Evolutionary conservation across 23 red algal genomes (phyloP), one percentile per base, ranked within the genome.

Genomic region (Agarophyton chilense): DNA sequence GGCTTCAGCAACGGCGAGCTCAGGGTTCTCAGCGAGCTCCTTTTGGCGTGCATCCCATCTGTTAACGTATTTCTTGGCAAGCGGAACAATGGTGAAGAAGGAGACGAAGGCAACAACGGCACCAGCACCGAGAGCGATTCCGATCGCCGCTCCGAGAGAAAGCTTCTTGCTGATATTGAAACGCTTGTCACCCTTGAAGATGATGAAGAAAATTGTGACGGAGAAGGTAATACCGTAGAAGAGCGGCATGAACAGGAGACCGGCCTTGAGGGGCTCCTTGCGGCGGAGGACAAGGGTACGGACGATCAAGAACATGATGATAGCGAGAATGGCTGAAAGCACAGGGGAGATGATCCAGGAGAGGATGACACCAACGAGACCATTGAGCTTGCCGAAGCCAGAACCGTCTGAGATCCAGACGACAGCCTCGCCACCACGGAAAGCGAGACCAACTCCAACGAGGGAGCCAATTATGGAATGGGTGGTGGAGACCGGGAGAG

Each of bases 401-500:
- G 41, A 53, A 28, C 93, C 93, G 31, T 73, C 51, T n/a, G 78
- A 83, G 32, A 90, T 86, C 93, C 93, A 95, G 10, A 95, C 81
- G 40, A 95, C 93, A 31, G 93, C 93, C 1, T 43, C 25, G 1
- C 52, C 16, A 18, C 93, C 93, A 51, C 93, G 86, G 79, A 72
- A 95, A 9, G 86, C 93, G 0, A 98, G 45, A 40, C 90, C 95
- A 13, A 90, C 85, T 29, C 90, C 95, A 43, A 98, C 63, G 44
- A 98, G 66, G 19, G 77, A 53, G 14, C 95, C 95, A 51, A 98
- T 91, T 22, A 91, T 92, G 22, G 78, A 93, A 35, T 98, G 95
- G 14, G 90, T 98, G 43, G 95, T 94, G 41, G 95, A 98, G 52
- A 98, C 95, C 28, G 95, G 95, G 21, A 98, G 72, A 2, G 77